Evolutionary conservation across 2,329 filamentous ascomycete species (phyloP), one percentile per base, ranked within the genome.

Genomic region (Beauveria brongniartii): DNA sequence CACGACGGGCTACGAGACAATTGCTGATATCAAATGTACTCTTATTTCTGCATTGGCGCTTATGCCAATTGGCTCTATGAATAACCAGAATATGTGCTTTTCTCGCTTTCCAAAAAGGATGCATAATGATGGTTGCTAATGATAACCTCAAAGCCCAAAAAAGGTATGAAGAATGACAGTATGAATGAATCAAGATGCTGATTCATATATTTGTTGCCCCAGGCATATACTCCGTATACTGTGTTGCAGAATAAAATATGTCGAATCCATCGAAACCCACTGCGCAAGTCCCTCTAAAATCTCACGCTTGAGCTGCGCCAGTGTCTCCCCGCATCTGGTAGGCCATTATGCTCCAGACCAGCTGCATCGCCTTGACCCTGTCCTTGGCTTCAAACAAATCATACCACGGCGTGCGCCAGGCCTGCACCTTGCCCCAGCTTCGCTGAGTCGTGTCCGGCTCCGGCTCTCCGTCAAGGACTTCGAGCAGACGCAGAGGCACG

Each of bases 371-470:
- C 64, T 78, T 77, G 28, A 86, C 67, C 51, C 85, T 72, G 59
- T 87, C 80, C 24, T 81, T 75, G 0, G 70, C 67, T 53, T 78
- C 65, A 66, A 86, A 87, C 12, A 87, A 70, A 67, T 88, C 85
- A 66, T 77, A 86, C 85, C 85, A 88, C 44, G 69, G 74, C 64
- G 81, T 86, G 63, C 84, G 78, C 77, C 80, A 82, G 41, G 85
- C 75, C 65, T 80, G 75, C 2, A 87, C 71, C 64, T 74, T 75
- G 10, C 77, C 80, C 80, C 82, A 84, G 70, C 77, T 78, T 62
- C 73, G 70, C 55, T 59, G 69, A 50, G 64, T 66, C 18, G 64
- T 67, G 55, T 72, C 74, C 8, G 69, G 70, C 40, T 74, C 72
- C 3, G 65, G 67, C 4, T 72, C 72, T 1, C 84, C 84, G 8